Base-by-base conservation (phyloP, 805 yeast species). In the Teunomyces barrocoloradensis region DNA sequence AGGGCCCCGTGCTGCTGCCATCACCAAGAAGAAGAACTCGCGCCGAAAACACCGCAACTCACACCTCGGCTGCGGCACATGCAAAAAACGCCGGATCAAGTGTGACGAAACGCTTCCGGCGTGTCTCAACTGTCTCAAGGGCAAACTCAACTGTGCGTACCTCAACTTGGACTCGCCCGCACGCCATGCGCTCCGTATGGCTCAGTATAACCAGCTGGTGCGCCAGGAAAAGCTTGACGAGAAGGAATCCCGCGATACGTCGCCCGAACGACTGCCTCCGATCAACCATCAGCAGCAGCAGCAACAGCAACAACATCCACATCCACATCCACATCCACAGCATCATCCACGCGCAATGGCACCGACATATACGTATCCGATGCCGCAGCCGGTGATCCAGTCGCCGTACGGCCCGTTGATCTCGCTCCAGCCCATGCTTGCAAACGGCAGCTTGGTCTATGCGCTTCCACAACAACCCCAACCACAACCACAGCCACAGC, bases 51-150 rank as follows among this genome's bases (percentile, higher is more conserved):
- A 84, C 63, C 71, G 84, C 48, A 84, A 84, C 65, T 82, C 88
- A 5, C 89, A 84, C 57, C 60, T 79, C 44, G 92, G 94, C n/a
- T 86, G 94, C 65, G 81, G 80, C 3, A 81, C 83, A 17, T 82
- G 88, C 63, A 82, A 82, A 56, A 69, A 73, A 42, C 73, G 87
- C 35, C 69, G 85, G 34, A 79, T 82, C 58, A 83, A 82, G 54
- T 82, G 88, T 61, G 86, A 83, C 61, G 88, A 83, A 60, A 66
- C 69, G 27, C 67, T 79, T n/a, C 87, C 87, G 2, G 65, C 69
- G 43, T 83, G 89, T 55, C 62, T 64, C 44, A 81, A 81, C 55
- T 83, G 88, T 58, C 54, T 66, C 28, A 70, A 78, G 52, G 77
- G 78, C 7, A 73, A 74, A 45, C 62, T 75, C 17, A 61, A 62